Evolutionary conservation across 805 yeast species (phyloP).

Genomic region (Ogataea populi-albae): DNA sequence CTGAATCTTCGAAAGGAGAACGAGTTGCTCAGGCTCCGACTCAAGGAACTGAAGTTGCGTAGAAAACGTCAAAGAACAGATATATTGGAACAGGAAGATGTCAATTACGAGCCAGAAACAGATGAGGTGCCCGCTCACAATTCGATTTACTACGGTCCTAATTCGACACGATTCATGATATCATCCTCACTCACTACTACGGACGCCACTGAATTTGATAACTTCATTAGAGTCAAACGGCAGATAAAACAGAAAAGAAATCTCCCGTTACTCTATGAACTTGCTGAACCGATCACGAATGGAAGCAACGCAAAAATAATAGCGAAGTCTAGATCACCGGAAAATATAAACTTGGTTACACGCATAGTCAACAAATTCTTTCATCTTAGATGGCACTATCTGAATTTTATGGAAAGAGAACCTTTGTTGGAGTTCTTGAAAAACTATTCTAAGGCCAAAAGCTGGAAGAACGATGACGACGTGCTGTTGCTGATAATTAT

Average conservation of each 20-base stretch:
- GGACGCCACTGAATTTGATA: slow-evolving; percentile 27
- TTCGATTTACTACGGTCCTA: slow-evolving; percentile 48
- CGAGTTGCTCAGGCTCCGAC: slow-evolving; percentile 27
- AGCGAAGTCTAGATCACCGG: slow-evolving; percentile 18
- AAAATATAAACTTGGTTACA: slow-evolving; percentile 35
- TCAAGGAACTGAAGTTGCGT: slow-evolving; percentile 26
- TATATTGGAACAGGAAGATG: slow-evolving; percentile 16
- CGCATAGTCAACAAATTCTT: slow-evolving; percentile 42
- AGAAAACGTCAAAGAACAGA: slow-evolving; percentile 18
- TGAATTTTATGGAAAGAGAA: slow-evolving; percentile 37
- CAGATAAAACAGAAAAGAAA: slow-evolving; percentile 30
- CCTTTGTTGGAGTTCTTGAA: slow-evolving; percentile 37
- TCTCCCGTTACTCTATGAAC: slow-evolving; percentile 18
- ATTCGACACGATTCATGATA: slow-evolving; percentile 47
- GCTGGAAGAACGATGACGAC: slow-evolving; percentile 51
- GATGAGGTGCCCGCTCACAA: slow-evolving; percentile 2
- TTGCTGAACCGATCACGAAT: slow-evolving; percentile 11
- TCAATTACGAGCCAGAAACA: slow-evolving; percentile 1
- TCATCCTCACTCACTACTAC: slow-evolving; percentile 31
- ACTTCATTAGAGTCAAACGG: slow-evolving; percentile 28
- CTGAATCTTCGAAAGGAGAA: slow-evolving; percentile 26
- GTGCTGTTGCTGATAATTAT: slow-evolving; percentile 40
- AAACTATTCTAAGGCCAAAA: slow-evolving; percentile 32
- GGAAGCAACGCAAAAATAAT: slow-evolving; percentile 6
- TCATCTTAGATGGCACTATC: slow-evolving; percentile 37